Conservation (phyloP, 805 yeast species). For the Wickerhamomyces canadensis region DNA sequence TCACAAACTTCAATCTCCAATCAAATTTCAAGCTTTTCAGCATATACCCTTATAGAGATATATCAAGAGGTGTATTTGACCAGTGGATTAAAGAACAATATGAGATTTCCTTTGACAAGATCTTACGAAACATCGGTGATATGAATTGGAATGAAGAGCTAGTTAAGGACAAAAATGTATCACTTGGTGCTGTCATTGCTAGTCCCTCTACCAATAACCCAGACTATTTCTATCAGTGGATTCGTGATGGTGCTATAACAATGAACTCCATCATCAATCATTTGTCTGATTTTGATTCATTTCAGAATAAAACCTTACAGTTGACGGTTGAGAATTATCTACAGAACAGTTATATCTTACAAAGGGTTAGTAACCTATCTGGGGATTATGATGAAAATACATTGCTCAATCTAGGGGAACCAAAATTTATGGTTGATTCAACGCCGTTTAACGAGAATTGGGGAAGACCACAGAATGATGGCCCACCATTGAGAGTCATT, state of each 20-base stretch:
- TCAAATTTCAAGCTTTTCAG: conserved; percentile 15
- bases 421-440: conserved; percentile 72
- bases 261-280: conserved; percentile 56
- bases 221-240: conserved; percentile 87
- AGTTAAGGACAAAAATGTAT: conserved; percentile 32
- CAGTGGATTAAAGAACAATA: conserved; percentile 41
- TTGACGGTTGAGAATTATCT: conserved; percentile 53
- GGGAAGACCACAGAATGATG: conserved; percentile 97
- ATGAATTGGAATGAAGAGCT: conserved; percentile 22
- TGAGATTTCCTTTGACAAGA: conserved; percentile 33
- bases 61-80: conserved; percentile 29
- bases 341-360: conserved; percentile 50
- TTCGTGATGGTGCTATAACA: conserved; percentile 83
- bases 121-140: conserved; percentile 47
- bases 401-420: conserved; percentile 75
- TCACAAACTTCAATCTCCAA: conserved; percentile 21
- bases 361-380: conserved; percentile 61
- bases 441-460: conserved; percentile 58
- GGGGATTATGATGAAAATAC: conserved; percentile 46
- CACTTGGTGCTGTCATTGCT: conserved; percentile 74
- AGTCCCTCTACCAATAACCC: conserved; percentile 71
- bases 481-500: conserved; percentile 78
- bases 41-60: conserved; percentile 16
- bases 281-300: conserved; percentile 37
- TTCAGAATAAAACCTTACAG: conserved; percentile 21